Percentiles rank a stretch among this genome's conserved stretches.
These are phyloP conservation scores for Agrostemma githago DNA, from an alignment of 148 eudicot genomes.

Conservation along the genomic window DNA sequence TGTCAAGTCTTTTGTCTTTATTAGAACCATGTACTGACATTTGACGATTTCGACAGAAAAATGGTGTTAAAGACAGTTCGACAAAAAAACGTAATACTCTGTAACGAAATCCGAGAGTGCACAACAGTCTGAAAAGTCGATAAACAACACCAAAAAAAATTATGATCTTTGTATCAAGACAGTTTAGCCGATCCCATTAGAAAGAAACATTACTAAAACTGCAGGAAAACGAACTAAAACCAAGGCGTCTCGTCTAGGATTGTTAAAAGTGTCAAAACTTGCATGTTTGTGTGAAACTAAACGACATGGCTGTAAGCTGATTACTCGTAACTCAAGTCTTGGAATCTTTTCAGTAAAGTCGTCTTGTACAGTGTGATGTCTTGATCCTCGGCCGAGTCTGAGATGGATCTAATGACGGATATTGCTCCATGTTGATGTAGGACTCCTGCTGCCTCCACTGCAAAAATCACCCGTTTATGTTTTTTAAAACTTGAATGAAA, in stretches of 20 bases:
- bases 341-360: conserved; percentile 53
- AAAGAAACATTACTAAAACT: neutral
- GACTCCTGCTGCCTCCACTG: conserved; percentile 61
- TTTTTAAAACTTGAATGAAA: neutral
- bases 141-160: neutral
- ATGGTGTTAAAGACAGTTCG: too few species aligned
- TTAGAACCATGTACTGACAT: too few species aligned
- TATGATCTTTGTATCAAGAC: neutral
- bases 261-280: neutral
- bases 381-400: conserved; percentile 42
- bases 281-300: neutral
- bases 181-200: neutral
- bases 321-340: conserved; percentile 39
- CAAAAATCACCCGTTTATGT: conserved; percentile 3
- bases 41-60: too few species aligned
- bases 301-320: neutral
- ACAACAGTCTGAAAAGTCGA: neutral
- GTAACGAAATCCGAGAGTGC: neutral
- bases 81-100: too few species aligned
- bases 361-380: conserved; percentile 55
- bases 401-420: conserved; percentile 49
- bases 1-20: too few species aligned
- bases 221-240: neutral
- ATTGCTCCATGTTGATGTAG: conserved; percentile 67
- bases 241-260: neutral